A percentile compares a stretch with the other conserved stretches of the same genome.
phyloP scores from a whole-genome alignment of 1,284 basidiomycete species.

The Schizophyllum commune region DNA sequence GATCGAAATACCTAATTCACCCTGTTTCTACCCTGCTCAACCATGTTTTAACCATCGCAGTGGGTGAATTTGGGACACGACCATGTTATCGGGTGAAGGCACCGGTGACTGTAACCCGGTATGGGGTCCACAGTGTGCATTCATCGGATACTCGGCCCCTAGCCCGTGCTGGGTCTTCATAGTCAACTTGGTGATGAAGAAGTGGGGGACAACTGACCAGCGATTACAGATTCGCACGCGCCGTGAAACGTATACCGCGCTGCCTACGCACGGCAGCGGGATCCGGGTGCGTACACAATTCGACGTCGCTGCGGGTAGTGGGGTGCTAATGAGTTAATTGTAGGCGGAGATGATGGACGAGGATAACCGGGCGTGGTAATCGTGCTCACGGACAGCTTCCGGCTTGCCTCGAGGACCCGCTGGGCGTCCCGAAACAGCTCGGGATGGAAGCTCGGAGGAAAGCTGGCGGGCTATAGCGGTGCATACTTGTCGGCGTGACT shows the following conservation, averaged over 20 bases:
- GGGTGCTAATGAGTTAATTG: not conserved
- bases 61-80: too few species aligned
- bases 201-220: not conserved
- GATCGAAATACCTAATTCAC: too few species aligned
- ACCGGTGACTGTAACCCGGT: too few species aligned
- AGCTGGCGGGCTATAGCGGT: too few species aligned
- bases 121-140: not conserved
- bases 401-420: not conserved
- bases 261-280: not conserved
- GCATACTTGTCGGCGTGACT: too few species aligned
- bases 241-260: not conserved
- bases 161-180: not conserved
- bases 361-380: not conserved
- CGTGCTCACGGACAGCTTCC: not conserved
- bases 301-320: not conserved
- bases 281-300: not conserved
- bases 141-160: not conserved
- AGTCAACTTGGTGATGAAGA: not conserved
- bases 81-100: too few species aligned
- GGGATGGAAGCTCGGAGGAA: too few species aligned
- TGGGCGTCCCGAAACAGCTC: not conserved
- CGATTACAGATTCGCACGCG: not conserved
- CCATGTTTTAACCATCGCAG: too few species aligned
- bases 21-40: too few species aligned
- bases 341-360: not conserved